These are phyloP conservation scores for Apiospora marii DNA, from an alignment of 2,329 filamentous ascomycete species.

Conservation along the genomic window DNA sequence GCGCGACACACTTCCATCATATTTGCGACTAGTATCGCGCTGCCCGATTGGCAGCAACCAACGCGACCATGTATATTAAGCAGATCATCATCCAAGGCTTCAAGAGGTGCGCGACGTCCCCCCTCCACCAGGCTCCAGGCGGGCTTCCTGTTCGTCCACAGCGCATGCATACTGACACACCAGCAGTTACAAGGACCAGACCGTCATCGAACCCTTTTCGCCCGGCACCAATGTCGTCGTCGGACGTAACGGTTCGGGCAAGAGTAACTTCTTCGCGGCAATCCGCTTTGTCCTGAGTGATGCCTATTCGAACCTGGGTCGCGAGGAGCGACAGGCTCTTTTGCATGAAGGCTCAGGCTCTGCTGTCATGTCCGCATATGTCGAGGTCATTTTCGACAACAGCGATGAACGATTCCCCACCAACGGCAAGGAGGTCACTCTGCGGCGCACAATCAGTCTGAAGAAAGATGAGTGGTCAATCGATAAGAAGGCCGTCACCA, in stretches of 20 bases:
- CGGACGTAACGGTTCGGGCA: slow-evolving; percentile 97
- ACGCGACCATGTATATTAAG: slow-evolving; percentile 89
- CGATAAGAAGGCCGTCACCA: slow-evolving; percentile 95
- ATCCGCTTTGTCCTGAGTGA: slow-evolving; percentile 98
- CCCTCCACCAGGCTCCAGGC: slow-evolving; percentile 30
- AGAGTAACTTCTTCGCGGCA: slow-evolving; percentile 99
- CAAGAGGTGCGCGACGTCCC: slow-evolving; percentile 75
- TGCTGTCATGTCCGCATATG: slow-evolving; percentile 98
- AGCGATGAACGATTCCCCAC: slow-evolving; percentile 94
- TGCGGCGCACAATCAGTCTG: slow-evolving; percentile 92
- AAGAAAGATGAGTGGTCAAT: slow-evolving; percentile 99
- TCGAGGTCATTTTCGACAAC: slow-evolving; percentile 99
- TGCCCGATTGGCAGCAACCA: slow-evolving; percentile 45
- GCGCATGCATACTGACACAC: slow-evolving; percentile 33
- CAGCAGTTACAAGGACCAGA: slow-evolving; percentile 96
- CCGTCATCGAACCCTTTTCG: slow-evolving; percentile 97
- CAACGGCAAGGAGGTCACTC: slow-evolving; percentile 86
- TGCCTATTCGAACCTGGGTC: slow-evolving; percentile 94
- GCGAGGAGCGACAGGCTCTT: slow-evolving; percentile 93
- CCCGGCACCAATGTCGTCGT: slow-evolving; percentile 98
- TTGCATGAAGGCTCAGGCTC: slow-evolving; percentile 98
- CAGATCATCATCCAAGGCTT: slow-evolving; percentile 99
- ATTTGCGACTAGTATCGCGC: slow-evolving; percentile 34
- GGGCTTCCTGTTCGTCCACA: background rate
- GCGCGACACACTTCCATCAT: slow-evolving; percentile 25